A percentile compares a stretch with the other conserved stretches of the same genome.
These are phyloP conservation scores for Penicillium flavigenum DNA, from an alignment of 495 filamentous ascomycete genomes.

Conservation along the genomic window DNA sequence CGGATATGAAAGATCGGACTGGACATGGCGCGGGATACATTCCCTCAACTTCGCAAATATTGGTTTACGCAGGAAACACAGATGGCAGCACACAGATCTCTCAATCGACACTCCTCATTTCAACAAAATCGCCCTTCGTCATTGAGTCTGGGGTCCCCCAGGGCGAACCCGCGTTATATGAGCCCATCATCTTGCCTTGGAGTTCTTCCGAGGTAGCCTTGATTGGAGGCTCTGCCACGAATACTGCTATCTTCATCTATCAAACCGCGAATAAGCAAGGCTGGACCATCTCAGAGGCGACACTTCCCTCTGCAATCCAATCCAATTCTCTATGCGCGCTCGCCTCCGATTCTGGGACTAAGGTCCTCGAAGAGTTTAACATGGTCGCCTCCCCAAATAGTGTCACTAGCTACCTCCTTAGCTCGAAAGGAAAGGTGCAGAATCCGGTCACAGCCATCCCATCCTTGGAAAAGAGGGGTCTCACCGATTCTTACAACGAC, in stretches of 20 bases:
- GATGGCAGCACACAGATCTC: slow-evolving; percentile 54
- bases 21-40: slow-evolving; percentile 78
- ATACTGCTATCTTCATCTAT: slow-evolving; percentile 68
- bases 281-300: slow-evolving; percentile 65
- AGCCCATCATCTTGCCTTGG: slow-evolving; percentile 77
- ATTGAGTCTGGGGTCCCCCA: slow-evolving; percentile 50
- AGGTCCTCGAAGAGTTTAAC: slow-evolving; percentile 79
- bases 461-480: slow-evolving; percentile 41
- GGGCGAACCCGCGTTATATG: slow-evolving; percentile 59
- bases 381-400: slow-evolving; percentile 73
- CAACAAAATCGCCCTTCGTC: slow-evolving; percentile 55
- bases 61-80: slow-evolving; percentile 78
- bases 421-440: slow-evolving; percentile 42
- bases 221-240: slow-evolving; percentile 68
- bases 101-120: slow-evolving; percentile 74
- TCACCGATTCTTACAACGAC: slow-evolving; percentile 74
- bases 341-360: slow-evolving; percentile 64
- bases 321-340: slow-evolving; percentile 62
- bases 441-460: slow-evolving; percentile 37
- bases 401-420: slow-evolving; percentile 63
- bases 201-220: slow-evolving; percentile 67
- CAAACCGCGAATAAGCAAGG: slow-evolving; percentile 40
- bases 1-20: slow-evolving; percentile 64
- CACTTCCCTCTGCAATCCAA: slow-evolving; percentile 56
- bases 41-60: slow-evolving; percentile 63